Evolutionary conservation across 2,329 filamentous ascomycete species (phyloP).

Genomic region (Metarhizium sp.): DNA sequence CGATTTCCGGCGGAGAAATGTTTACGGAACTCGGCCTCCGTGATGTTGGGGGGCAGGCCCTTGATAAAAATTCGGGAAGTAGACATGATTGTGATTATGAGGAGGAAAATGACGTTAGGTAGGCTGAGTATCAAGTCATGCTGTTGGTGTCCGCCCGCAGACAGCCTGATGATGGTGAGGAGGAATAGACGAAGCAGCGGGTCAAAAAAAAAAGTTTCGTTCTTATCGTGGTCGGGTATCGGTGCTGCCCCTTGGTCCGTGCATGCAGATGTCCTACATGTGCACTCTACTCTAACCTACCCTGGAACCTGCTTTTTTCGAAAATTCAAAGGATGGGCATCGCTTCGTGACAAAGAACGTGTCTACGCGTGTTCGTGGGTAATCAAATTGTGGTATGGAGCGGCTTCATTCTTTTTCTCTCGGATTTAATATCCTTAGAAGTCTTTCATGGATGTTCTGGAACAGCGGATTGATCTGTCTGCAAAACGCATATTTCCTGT

Average conservation of each 20-base stretch:
- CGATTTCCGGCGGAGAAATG: slow-evolving; percentile 71
- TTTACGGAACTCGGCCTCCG: slow-evolving; percentile 75
- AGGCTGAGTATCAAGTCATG: not conserved
- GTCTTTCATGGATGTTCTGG: too few species aligned
- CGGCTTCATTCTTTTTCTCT: too few species aligned
- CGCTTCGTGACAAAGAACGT: too few species aligned
- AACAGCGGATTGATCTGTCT: too few species aligned
- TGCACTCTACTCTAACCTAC: not conserved
- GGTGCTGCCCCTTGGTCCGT: slow-evolving; percentile 12
- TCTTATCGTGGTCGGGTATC: slow-evolving; percentile 11
- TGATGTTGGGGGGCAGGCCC: slow-evolving; percentile 76
- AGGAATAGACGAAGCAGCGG: not conserved
- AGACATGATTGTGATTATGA: slow-evolving; percentile 28
- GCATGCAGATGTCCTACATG: slow-evolving; percentile 1
- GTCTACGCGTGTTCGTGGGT: too few species aligned
- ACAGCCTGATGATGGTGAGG: not conserved
- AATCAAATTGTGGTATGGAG: too few species aligned
- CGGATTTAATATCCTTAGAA: too few species aligned
- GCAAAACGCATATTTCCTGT: too few species aligned
- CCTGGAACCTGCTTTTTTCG: not conserved
- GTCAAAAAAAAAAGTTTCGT: slow-evolving; percentile 18
- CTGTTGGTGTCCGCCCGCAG: slow-evolving; percentile 7
- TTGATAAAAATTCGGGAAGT: slow-evolving; percentile 70
- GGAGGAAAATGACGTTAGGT: slow-evolving; percentile 1
- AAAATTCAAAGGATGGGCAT: too few species aligned